A percentile compares a stretch with the other conserved stretches of the same genome.
Conservation (phyloP, 1,284 basidiomycete species). For the Kalmanozyma brasiliensis region DNA sequence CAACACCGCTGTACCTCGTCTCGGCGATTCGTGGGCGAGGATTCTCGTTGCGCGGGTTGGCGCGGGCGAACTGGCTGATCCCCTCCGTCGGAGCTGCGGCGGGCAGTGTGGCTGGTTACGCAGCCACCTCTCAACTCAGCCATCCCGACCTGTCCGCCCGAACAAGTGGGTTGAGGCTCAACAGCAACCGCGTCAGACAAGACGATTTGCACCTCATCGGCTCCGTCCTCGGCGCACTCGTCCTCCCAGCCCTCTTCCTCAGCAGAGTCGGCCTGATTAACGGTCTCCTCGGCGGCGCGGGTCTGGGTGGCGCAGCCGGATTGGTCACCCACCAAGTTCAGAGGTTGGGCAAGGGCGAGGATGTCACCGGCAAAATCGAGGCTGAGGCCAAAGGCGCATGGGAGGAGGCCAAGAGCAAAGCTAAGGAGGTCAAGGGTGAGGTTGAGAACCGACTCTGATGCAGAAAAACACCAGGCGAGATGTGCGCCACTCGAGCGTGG, state of each 20-base stretch:
- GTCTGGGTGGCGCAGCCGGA: conserved; percentile 57
- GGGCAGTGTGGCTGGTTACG: conserved; percentile 45
- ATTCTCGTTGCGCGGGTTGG: conserved; percentile 50
- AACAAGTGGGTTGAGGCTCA: conserved; percentile 18
- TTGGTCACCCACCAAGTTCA: conserved; percentile 53
- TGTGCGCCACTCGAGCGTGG: no score
- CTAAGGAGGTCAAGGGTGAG: conserved; percentile 13
- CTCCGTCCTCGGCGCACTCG: conserved; percentile 53
- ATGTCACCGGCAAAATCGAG: background rate
- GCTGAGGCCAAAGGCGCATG: background rate
- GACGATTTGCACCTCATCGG: conserved; percentile 65
- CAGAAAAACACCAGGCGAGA: no score
- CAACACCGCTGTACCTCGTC: conserved; percentile 58
- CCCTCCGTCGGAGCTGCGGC: conserved; percentile 44
- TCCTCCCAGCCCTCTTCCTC: conserved; percentile 61
- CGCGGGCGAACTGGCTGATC: conserved; percentile 58
- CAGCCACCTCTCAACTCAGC: conserved; percentile 33
- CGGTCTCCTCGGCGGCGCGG: conserved; percentile 61
- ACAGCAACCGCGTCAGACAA: conserved; percentile 45
- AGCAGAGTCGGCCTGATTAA: conserved; percentile 60
- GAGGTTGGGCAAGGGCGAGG: conserved; percentile 9
- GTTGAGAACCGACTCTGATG: conserved; percentile 15
- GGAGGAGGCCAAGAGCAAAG: conserved; percentile 11
- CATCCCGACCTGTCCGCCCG: conserved; percentile 29
- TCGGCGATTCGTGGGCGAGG: conserved; percentile 43